These are phyloP conservation scores for Zizania palustris DNA, from an alignment of 202 grass and related monocot species.

Conservation along the genomic window DNA sequence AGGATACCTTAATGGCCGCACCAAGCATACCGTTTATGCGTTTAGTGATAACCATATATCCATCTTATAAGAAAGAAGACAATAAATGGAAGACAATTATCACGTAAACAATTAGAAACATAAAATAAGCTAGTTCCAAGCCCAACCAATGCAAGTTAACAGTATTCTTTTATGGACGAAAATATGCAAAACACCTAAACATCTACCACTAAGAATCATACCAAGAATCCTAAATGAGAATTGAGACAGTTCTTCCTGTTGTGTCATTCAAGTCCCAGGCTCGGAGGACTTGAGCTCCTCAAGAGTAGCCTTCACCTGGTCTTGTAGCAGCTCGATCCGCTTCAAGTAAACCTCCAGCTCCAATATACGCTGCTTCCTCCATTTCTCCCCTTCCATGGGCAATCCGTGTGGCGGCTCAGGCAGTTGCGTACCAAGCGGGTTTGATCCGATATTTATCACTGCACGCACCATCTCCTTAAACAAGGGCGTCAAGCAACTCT, in stretches of 20 bases:
- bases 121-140: conserved; percentile 40
- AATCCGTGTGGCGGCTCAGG: conserved; percentile 32
- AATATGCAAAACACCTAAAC: conserved; percentile 33
- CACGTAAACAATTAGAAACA: conserved; percentile 55
- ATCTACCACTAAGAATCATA: conserved; percentile 45
- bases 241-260: conserved; percentile 24
- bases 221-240: conserved; percentile 47
- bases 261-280: conserved; percentile 49
- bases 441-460: conserved; percentile 50
- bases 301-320: conserved; percentile 68
- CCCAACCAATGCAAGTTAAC: conserved; percentile 40
- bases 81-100: conserved; percentile 20
- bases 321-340: conserved; percentile 76
- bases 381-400: conserved; percentile 70
- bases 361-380: conserved; percentile 74
- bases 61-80: conserved; percentile 27
- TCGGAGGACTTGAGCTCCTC: conserved; percentile 69
- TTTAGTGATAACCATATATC: conserved; percentile 19
- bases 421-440: conserved; percentile 41
- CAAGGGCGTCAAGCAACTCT: conserved; percentile 69
- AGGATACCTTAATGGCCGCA: background rate
- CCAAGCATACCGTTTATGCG: conserved; percentile 31
- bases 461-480: conserved; percentile 82
- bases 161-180: conserved; percentile 53
- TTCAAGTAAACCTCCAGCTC: conserved; percentile 96